Conservation (phyloP, 2,329 filamentous ascomycete species). For the Aspergillus pseudoterreus region DNA sequence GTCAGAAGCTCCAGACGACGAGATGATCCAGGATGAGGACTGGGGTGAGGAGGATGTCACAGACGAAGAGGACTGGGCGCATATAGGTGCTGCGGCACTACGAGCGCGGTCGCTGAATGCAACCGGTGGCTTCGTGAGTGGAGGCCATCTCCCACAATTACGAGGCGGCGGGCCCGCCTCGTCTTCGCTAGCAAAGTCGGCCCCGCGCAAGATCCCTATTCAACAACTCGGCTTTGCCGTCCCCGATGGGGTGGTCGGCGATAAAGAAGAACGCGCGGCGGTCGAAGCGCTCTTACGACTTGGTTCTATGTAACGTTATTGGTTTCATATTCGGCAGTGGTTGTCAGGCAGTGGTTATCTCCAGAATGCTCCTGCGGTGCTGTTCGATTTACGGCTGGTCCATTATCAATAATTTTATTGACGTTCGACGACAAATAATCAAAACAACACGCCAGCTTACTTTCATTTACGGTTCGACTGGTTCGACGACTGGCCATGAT, state of each 20-base stretch:
- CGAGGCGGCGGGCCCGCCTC: constrained; percentile 33
- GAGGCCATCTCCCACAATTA: constrained; percentile 27
- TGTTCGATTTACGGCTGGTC: constrained; percentile 12
- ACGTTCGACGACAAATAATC: constrained; percentile 12
- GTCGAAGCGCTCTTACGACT: constrained; percentile 48
- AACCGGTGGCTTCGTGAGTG: constrained; percentile 38
- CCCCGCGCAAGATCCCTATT: constrained; percentile 34
- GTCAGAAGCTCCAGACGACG: constrained; percentile 66
- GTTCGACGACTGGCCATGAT: constrained; percentile 17
- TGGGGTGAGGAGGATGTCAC: constrained; percentile 83
- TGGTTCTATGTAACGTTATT: constrained; percentile 43
- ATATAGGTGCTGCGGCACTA: constrained; percentile 80
- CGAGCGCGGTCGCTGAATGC: constrained; percentile 60
- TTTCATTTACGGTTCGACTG: constrained; percentile 15
- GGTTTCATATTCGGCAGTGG: constrained; percentile 16
- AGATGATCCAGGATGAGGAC: constrained; percentile 63
- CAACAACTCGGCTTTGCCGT: constrained; percentile 30
- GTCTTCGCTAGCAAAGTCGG: constrained; percentile 38
- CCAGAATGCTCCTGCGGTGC: constrained; percentile 8
- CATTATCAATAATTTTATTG: constrained; percentile 3
- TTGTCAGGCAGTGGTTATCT: constrained; percentile 5
- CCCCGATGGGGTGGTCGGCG: constrained; percentile 31
- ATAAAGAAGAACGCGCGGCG: constrained; percentile 44
- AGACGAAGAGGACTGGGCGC: constrained; percentile 94
- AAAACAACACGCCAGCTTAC: constrained; percentile 11